A percentile compares a stretch with the other conserved stretches of the same genome.
Conservation (phyloP, 2,329 filamentous ascomycete genomes). For the Apiospora malaysiana region DNA sequence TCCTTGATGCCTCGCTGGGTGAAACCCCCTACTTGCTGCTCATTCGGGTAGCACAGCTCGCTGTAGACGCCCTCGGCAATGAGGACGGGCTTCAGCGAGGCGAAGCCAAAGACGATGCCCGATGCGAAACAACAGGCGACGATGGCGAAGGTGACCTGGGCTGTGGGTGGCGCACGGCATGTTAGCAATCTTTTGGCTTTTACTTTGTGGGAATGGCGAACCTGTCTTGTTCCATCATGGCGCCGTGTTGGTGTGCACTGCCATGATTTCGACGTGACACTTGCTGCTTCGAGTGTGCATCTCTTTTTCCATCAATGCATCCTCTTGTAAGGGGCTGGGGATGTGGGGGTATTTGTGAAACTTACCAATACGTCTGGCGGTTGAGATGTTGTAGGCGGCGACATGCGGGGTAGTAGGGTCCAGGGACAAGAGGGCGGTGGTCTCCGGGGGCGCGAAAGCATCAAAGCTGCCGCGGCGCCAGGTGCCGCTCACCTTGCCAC, state of each 20-base stretch:
- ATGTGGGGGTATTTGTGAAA: not conserved
- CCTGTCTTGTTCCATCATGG: not conserved
- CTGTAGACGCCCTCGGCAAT: conserved; percentile 63
- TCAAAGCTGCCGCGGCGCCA: conserved; percentile 41
- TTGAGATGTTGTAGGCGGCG: conserved; percentile 40
- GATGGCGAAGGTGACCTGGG: conserved; percentile 67
- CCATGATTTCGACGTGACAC: not conserved
- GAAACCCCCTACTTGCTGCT: conserved; percentile 43
- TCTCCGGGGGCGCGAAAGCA: conserved; percentile 33
- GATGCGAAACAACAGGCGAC: conserved; percentile 70
- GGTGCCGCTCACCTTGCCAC: conserved; percentile 29
- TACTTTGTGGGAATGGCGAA: not conserved
- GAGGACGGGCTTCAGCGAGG: conserved; percentile 67
- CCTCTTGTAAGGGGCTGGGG: not conserved
- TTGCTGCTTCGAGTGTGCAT: not conserved
- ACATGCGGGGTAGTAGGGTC: conserved; percentile 35
- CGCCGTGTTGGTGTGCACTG: not conserved
- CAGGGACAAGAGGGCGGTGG: conserved; percentile 36
- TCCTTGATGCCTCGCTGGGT: conserved; percentile 32
- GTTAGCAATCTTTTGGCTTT: conserved; percentile 9
- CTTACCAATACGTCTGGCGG: conserved; percentile 37
- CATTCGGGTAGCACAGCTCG: conserved; percentile 55
- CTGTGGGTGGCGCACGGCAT: conserved; percentile 40
- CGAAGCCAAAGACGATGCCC: conserved; percentile 69
- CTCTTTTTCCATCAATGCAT: conserved; percentile 11